Evolutionary conservation across 2,329 filamentous ascomycete species (phyloP).

Genomic region (Epichloe glyceriae): DNA sequence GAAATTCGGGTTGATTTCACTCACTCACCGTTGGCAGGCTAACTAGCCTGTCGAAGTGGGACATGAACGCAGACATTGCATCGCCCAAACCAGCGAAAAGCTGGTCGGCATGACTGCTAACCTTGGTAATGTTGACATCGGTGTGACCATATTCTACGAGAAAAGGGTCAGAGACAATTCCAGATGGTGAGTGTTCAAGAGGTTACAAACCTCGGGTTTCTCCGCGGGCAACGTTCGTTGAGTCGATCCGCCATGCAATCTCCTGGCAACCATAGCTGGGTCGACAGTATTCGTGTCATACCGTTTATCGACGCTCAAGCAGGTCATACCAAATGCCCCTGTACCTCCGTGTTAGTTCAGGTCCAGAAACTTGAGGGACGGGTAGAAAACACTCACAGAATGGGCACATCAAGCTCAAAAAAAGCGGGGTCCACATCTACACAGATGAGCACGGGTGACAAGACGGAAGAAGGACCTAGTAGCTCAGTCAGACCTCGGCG

Average conservation of each 20-base stretch:
- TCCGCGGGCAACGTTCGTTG: conserved; percentile 40
- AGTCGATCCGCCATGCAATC: conserved; percentile 51
- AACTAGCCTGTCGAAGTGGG: conserved; percentile 75
- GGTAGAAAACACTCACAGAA: conserved; percentile 8
- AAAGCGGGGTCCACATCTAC: conserved; percentile 56
- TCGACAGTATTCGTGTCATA: conserved; percentile 21
- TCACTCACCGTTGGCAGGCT: conserved; percentile 41
- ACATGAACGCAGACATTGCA: conserved; percentile 64
- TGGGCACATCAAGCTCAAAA: conserved; percentile 18
- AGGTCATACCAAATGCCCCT: conserved; percentile 41
- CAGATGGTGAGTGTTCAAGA: no score
- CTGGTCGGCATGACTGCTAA: conserved; percentile 51
- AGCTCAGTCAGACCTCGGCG: neutral
- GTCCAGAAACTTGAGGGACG: no score
- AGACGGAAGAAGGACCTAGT: conserved; percentile 54
- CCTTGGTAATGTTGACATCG: conserved; percentile 27
- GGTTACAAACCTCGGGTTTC: neutral
- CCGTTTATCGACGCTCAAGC: neutral
- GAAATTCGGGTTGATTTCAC: no score
- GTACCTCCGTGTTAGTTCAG: neutral
- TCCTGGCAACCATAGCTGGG: conserved; percentile 23
- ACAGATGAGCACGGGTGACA: neutral
- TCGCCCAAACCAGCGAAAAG: conserved; percentile 69
- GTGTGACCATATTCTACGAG: conserved; percentile 39
- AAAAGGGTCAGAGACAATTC: neutral